Percentiles rank a stretch among this genome's conserved stretches.
phyloP scores from a whole-genome alignment of 208 protist species.

The Herpetomonas tarakana region DNA sequence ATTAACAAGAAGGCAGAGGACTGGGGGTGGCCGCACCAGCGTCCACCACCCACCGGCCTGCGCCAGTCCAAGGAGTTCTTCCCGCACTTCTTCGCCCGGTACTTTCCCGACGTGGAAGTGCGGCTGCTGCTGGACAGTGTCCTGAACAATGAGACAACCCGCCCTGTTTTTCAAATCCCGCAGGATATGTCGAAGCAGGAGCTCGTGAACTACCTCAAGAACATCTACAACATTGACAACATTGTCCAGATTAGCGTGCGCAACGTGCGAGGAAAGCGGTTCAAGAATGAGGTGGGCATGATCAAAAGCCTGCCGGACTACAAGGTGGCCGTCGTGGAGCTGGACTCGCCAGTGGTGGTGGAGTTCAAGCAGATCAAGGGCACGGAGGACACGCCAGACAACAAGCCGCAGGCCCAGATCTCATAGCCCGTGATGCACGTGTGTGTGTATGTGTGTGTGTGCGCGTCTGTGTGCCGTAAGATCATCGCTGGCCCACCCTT shows the following conservation, averaged over 20 bases:
- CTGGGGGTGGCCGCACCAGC: slow-evolving; percentile 72
- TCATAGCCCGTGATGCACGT: slow-evolving; percentile 13
- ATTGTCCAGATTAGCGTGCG: slow-evolving; percentile 63
- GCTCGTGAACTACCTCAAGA: slow-evolving; percentile 82
- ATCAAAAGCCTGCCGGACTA: slow-evolving; percentile 78
- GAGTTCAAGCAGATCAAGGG: slow-evolving; percentile 90
- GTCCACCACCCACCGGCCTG: slow-evolving; percentile 76
- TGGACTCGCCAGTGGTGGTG: slow-evolving; percentile 77
- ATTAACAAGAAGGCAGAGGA: slow-evolving; percentile 77
- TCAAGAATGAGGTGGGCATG: slow-evolving; percentile 86
- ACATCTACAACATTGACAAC: slow-evolving; percentile 85
- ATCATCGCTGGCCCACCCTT: no score
- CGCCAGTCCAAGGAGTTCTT: slow-evolving; percentile 76
- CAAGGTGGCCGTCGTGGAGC: slow-evolving; percentile 78
- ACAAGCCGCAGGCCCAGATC: slow-evolving; percentile 63
- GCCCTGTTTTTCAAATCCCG: slow-evolving; percentile 78
- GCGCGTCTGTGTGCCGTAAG: no score
- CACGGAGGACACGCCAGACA: slow-evolving; percentile 83
- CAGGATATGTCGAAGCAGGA: slow-evolving; percentile 84
- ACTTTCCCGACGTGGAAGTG: slow-evolving; percentile 83
- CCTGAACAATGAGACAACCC: slow-evolving; percentile 82
- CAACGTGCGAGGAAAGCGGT: slow-evolving; percentile 68
- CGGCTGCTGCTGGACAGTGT: slow-evolving; percentile 82
- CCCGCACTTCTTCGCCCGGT: slow-evolving; percentile 71
- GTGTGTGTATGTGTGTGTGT: slow-evolving; percentile 2